Evolutionary conservation across 495 filamentous ascomycete species (phyloP).

Genomic region (Penicillium silybi): DNA sequence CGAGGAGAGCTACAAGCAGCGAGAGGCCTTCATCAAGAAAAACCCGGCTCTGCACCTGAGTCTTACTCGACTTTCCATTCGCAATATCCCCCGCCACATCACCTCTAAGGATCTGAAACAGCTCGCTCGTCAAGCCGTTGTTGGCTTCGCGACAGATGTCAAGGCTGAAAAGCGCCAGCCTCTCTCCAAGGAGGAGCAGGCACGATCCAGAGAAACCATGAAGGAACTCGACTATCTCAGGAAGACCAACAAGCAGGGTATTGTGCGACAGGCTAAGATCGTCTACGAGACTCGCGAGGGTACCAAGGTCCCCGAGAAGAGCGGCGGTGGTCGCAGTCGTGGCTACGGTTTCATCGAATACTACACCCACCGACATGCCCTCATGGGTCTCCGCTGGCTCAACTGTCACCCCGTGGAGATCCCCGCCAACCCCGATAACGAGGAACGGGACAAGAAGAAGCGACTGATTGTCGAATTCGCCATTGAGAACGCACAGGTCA

Average conservation of each 20-base stretch:
- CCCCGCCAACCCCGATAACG: constrained; percentile 30
- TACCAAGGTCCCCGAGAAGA: constrained; percentile 69
- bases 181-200: constrained; percentile 81
- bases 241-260: constrained; percentile 79
- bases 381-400: constrained; percentile 93
- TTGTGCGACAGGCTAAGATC: constrained; percentile 94
- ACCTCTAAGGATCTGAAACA: constrained; percentile 87
- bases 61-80: constrained; percentile 87
- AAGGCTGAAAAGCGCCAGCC: constrained; percentile 65
- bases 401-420: constrained; percentile 72
- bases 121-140: constrained; percentile 82
- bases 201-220: constrained; percentile 75
- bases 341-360: constrained; percentile 99
- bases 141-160: constrained; percentile 89
- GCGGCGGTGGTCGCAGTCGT: constrained; percentile 72
- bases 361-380: constrained; percentile 83
- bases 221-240: constrained; percentile 69
- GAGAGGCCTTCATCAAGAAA: constrained; percentile 81
- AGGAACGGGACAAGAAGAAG: constrained; percentile 60
- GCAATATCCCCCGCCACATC: constrained; percentile 83
- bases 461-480: constrained; percentile 94
- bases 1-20: constrained; percentile 81
- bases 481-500: constrained; percentile 96
- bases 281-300: constrained; percentile 85
- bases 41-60: constrained; percentile 89